A percentile compares a stretch with the other conserved stretches of the same genome.
Conservation (phyloP, 2,329 filamentous ascomycete species). For the Nigrospora oryzae region DNA sequence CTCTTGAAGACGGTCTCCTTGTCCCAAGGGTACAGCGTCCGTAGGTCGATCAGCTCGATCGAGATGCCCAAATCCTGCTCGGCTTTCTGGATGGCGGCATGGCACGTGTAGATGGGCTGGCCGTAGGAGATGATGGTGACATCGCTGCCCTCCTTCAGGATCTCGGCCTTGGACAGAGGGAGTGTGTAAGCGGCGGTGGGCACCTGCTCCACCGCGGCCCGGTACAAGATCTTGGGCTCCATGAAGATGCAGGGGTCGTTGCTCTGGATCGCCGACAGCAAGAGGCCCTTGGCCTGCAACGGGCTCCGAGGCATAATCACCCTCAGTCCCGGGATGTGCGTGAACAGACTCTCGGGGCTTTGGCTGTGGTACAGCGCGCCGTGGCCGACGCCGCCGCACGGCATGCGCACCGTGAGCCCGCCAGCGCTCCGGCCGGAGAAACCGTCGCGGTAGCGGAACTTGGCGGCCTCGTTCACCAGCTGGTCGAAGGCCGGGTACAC, state of each 20-base stretch:
- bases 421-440: constrained; percentile 53
- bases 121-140: constrained; percentile 84
- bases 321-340: constrained; percentile 75
- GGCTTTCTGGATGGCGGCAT: constrained; percentile 65
- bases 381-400: constrained; percentile 81
- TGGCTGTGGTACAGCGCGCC: constrained; percentile 85
- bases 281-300: constrained; percentile 77
- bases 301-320: constrained; percentile 84
- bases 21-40: constrained; percentile 91
- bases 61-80: constrained; percentile 68
- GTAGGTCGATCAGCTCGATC: constrained; percentile 78
- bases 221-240: constrained; percentile 90
- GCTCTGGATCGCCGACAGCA: constrained; percentile 67
- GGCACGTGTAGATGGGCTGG: constrained; percentile 79
- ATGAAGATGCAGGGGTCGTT: constrained; percentile 88
- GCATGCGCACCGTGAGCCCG: constrained; percentile 83
- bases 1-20: constrained; percentile 71
- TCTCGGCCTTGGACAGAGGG: constrained; percentile 76
- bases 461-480: constrained; percentile 87
- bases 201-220: constrained; percentile 86
- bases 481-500: constrained; percentile 91
- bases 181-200: constrained; percentile 74
- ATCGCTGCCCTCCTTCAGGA: constrained; percentile 71
- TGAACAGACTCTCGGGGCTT: constrained; percentile 81
- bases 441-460: constrained; percentile 72